phyloP scores from a whole-genome alignment of 2,329 filamentous ascomycete species.

The Neofusicoccum parvum region DNA sequence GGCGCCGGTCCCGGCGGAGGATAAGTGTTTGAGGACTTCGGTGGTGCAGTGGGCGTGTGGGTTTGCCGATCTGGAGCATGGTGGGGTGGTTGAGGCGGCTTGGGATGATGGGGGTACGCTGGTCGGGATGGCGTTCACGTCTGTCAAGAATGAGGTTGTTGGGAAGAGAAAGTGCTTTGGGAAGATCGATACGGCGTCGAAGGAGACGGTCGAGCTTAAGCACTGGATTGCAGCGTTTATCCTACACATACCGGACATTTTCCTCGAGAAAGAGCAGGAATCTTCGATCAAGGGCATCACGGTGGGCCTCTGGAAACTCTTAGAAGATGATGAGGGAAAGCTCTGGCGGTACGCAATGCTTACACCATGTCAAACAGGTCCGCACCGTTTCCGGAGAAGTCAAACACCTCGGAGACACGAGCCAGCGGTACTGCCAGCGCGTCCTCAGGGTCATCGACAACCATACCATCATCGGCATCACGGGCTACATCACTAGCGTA shows the following conservation, averaged over 20 bases:
- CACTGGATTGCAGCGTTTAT: constrained; percentile 26
- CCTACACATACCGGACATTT: neutral
- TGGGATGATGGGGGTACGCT: constrained; percentile 22
- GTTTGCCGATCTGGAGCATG: constrained; percentile 21
- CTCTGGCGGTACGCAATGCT: neutral
- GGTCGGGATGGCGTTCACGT: constrained; percentile 23
- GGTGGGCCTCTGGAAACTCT: neutral
- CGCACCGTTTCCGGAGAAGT: neutral
- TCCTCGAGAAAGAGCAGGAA: neutral
- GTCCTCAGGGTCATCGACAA: neutral
- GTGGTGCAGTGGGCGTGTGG: constrained; percentile 24
- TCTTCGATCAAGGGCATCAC: constrained; percentile 13
- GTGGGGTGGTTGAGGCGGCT: constrained; percentile 25
- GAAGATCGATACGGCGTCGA: neutral
- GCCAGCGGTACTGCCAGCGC: neutral
- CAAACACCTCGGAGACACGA: neutral
- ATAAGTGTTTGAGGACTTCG: neutral
- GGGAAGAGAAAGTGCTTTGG: neutral
- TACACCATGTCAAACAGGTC: neutral
- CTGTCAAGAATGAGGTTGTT: neutral
- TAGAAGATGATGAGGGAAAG: too few species aligned
- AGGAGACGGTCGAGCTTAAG: neutral
- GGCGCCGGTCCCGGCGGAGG: neutral
- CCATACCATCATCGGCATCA: neutral
- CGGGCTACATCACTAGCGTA: neutral